A percentile compares a stretch with the other conserved stretches of the same genome.
These are phyloP conservation scores for Kingdonia uniflora DNA, from an alignment of 164 flowering plant genomes.

Conservation along the genomic window DNA sequence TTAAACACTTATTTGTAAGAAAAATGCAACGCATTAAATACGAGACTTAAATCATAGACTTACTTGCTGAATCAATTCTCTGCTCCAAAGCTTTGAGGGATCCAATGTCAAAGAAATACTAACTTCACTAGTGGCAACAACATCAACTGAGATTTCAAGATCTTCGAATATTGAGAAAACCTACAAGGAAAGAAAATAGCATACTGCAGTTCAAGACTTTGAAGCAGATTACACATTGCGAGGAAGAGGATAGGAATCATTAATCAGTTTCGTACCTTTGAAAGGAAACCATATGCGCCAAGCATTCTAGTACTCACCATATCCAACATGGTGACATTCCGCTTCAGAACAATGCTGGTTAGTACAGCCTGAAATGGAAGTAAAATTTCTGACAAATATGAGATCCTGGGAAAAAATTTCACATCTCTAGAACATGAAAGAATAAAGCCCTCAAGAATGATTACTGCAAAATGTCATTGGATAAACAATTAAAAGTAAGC, in stretches of 20 bases:
- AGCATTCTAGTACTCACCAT: conserved; percentile 96
- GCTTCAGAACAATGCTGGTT: conserved; percentile 89
- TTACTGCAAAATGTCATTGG: no score
- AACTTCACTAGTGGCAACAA: conserved; percentile 97
- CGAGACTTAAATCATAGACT: conserved; percentile 31
- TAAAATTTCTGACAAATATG: no score
- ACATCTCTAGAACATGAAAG: no score
- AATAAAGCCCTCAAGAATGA: no score
- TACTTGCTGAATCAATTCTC: conserved; percentile 98
- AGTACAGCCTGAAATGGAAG: conserved; percentile 56
- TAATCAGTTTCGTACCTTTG: conserved; percentile 42
- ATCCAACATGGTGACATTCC: conserved; percentile 97
- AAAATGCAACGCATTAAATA: no score
- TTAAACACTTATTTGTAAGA: no score
- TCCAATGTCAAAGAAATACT: conserved; percentile 95
- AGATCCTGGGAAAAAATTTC: no score
- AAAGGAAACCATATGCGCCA: conserved; percentile 93
- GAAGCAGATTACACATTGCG: neutral
- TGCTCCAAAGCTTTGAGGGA: conserved; percentile 95
- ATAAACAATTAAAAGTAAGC: no score
- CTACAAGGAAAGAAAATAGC: conserved; percentile 22
- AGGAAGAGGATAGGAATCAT: neutral
- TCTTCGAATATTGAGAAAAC: conserved; percentile 92
- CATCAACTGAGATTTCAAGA: conserved; percentile 94
- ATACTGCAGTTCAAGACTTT: neutral